Evolutionary conservation across 1,284 basidiomycete genomes (phyloP).

Genomic region (Singerocomus rubriflavus): DNA sequence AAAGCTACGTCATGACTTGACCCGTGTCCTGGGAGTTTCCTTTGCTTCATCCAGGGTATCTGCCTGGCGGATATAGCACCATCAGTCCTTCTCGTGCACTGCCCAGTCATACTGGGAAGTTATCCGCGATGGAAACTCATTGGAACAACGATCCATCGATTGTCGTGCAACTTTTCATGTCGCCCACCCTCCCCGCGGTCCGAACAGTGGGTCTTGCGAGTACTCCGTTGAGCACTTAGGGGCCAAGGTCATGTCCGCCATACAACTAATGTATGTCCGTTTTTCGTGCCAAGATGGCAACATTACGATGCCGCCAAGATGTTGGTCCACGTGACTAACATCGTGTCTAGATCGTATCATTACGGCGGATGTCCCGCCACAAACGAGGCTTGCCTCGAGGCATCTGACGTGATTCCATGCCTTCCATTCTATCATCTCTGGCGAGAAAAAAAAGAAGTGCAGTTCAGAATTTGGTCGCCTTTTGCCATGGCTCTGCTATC

Average conservation of each 20-base stretch:
- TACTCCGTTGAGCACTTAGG: no score
- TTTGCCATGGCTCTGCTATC: not conserved
- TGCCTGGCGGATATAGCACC: constrained; percentile 7
- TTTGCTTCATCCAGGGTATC: not conserved
- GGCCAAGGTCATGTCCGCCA: not conserved
- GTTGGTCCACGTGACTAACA: constrained; percentile 15
- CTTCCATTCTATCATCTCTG: constrained; percentile 16
- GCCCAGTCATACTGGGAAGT: constrained; percentile 3
- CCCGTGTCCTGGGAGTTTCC: not conserved
- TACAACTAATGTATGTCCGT: not conserved
- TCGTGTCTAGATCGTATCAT: constrained; percentile 8
- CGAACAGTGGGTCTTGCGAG: not conserved
- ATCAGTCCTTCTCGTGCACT: constrained; percentile 8
- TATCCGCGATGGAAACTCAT: constrained; percentile 3
- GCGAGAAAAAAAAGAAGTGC: not conserved
- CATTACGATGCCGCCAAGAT: no score
- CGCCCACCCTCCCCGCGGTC: not conserved
- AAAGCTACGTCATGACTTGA: constrained; percentile 1
- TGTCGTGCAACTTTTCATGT: not conserved
- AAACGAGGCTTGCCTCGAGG: constrained; percentile 33
- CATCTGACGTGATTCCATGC: constrained; percentile 21
- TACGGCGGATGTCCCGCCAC: constrained; percentile 9
- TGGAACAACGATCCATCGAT: not conserved
- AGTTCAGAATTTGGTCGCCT: constrained; percentile 7
- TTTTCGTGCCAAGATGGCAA: no score